Evolutionary conservation across 1,284 basidiomycete genomes (phyloP), one percentile per base, ranked within the genome.

Genomic region (Trichosporon sp.): DNA sequence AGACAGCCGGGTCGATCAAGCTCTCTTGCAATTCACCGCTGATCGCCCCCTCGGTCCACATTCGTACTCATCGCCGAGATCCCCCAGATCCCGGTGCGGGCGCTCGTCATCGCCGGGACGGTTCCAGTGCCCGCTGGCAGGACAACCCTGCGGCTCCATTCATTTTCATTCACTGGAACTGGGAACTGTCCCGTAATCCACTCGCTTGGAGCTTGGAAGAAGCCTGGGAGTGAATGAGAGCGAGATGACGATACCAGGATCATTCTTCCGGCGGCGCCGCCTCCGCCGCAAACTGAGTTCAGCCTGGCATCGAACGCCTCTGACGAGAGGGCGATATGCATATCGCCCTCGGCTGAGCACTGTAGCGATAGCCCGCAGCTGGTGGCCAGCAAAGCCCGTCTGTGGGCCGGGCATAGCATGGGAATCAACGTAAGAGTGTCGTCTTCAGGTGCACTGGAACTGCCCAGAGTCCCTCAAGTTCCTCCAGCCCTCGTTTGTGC

Each of bases 21-120:
- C 43, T 46, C 43, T 46, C 43, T 54, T 54, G 51, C 51, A 54
- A 54, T 54, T 54, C 19, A 54, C 51, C 51, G 51, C 10, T 10
- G 51, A 54, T 54, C 51, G 7, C 51, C 51, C 51, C 51, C 10
- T 26, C 51, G 19, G 51, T 26, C 51, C 19, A 26, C 51, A 11
- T 26, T 2, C 38, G 38, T 40, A 12, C 38, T 40, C 43, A 5
- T 10, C 21, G 19, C 51, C 51, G 51, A 54, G 51, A 54, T 54
- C 21, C 51, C 48, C 19, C 51, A 54, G 51, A 54, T 54, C 51
- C 21, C 5, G 19, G 51, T 2, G 51, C 19, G 51, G n/a, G 11
- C 21, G n/a, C 51, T 19, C 19, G 14, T 19, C 51, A 19, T 7
- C 51, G n/a, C 19, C 51, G 19, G 21, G 4, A 19, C 19, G 8